These are phyloP conservation scores for Mollisiaceae sp. DNA, from an alignment of 2,329 filamentous ascomycete species.

Conservation along the genomic window DNA sequence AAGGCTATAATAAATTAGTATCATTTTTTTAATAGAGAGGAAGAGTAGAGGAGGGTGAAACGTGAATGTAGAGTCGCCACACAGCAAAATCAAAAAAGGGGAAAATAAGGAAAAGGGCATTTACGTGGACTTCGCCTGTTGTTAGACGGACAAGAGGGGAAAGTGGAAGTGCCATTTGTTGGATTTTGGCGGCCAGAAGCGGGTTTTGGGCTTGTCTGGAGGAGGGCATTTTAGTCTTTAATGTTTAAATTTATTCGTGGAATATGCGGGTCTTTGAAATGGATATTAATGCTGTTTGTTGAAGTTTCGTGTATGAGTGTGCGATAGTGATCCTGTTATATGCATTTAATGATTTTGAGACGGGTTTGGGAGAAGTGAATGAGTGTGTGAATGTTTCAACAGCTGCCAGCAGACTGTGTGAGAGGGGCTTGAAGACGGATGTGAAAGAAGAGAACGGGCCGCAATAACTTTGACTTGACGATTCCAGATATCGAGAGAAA, in stretches of 20 bases:
- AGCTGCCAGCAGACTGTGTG: conserved; percentile 36
- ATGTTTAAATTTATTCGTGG: background rate
- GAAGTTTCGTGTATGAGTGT: background rate
- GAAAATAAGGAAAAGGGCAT: no score
- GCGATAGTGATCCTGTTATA: background rate
- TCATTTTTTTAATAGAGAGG: no score
- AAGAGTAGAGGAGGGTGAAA: no score
- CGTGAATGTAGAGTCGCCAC: no score
- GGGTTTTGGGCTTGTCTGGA: conserved; percentile 48
- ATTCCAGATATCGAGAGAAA: conserved; percentile 17
- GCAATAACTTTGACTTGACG: conserved; percentile 1
- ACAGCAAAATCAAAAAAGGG: no score
- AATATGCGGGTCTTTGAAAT: background rate
- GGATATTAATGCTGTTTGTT: background rate
- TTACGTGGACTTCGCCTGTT: conserved; percentile 61
- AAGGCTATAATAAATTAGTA: conserved; percentile 42
- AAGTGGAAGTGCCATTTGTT: conserved; percentile 68
- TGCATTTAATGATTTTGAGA: background rate
- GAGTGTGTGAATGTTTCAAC: conserved; percentile 25
- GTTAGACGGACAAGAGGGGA: conserved; percentile 69
- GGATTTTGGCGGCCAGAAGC: conserved; percentile 63
- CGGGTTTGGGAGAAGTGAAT: conserved; percentile 15
- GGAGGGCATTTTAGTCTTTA: conserved; percentile 20
- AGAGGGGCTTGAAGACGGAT: conserved; percentile 15
- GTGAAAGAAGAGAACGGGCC: conserved; percentile 10